Percentiles rank a stretch among this genome's conserved stretches.
Evolutionary conservation across 2,329 filamentous ascomycete genomes (phyloP).

Genomic region (Colletotrichum sp.): DNA sequence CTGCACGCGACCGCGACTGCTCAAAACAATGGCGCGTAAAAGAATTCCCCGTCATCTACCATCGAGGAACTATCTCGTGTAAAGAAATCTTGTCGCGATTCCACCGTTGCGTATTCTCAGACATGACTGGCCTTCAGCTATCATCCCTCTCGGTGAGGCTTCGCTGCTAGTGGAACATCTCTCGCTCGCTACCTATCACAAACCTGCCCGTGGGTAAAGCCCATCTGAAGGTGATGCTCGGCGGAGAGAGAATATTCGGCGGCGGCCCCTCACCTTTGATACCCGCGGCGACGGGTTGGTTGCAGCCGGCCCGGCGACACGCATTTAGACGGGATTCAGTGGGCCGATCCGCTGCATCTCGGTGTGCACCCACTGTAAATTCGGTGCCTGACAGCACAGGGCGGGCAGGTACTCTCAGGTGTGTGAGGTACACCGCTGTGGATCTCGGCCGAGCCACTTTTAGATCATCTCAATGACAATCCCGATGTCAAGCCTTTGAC

Average conservation of each 20-base stretch:
- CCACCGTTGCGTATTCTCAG: not conserved
- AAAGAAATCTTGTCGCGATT: not conserved
- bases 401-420: not conserved
- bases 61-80: rapidly evolving
- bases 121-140: not conserved
- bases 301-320: not conserved
- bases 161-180: not conserved
- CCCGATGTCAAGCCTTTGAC: not conserved
- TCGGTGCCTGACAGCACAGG: not conserved
- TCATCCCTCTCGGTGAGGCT: not conserved
- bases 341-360: constrained; percentile 1
- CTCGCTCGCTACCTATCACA: too few species aligned
- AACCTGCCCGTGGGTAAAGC: not conserved
- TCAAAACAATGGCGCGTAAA: not conserved
- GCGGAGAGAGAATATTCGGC: not conserved
- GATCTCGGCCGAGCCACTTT: not conserved
- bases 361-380: not conserved
- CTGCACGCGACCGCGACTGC: not conserved
- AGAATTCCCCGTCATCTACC: not conserved
- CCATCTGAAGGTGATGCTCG: not conserved
- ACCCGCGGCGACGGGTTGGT: not conserved
- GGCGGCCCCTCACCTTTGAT: not conserved
- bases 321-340: not conserved
- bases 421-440: not conserved
- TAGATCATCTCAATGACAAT: not conserved